Conservation (phyloP, 768 basidiomycete genomes). For the Hygrocybe punicea region DNA sequence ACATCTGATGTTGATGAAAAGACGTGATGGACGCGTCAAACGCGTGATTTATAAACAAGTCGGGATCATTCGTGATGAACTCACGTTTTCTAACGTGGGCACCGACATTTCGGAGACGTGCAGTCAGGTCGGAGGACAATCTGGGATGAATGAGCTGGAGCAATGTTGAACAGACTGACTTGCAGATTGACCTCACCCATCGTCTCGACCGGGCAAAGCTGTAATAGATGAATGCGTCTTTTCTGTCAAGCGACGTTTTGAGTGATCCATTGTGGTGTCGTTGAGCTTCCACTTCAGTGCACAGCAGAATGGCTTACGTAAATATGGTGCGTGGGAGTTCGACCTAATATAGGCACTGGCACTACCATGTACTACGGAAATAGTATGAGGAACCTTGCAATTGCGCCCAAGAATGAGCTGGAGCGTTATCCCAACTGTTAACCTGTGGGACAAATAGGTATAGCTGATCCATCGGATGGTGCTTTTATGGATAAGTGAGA, state of each 20-base stretch:
- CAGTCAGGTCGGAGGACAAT: constrained; percentile 44
- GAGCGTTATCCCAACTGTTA: too few relatives aligned
- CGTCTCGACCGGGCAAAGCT: neutral
- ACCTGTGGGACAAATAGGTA: neutral
- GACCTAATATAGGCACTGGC: too few relatives aligned
- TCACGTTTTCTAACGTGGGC: constrained; percentile 61
- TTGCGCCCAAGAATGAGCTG: too few relatives aligned
- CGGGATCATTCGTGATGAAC: constrained; percentile 16
- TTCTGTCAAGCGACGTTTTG: constrained; percentile 5
- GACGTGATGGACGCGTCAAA: constrained; percentile 27
- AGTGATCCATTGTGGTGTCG: neutral
- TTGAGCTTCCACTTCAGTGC: too few relatives aligned
- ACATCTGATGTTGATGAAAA: constrained; percentile 43
- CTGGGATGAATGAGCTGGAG: neutral
- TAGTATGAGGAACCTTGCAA: too few relatives aligned
- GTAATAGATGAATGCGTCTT: neutral
- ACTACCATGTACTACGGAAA: too few relatives aligned
- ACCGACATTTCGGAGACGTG: constrained; percentile 54
- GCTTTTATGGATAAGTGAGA: too few relatives aligned
- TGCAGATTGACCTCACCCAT: constrained; percentile 12
- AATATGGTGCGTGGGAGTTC: too few relatives aligned
- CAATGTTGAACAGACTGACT: neutral
- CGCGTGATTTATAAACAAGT: constrained; percentile 17
- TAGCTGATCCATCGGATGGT: too few relatives aligned
- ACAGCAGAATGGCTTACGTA: neutral